Base-by-base conservation (phyloP, 163 green algal genomes). In the Chlamydomonas reinhardtii region DNA sequence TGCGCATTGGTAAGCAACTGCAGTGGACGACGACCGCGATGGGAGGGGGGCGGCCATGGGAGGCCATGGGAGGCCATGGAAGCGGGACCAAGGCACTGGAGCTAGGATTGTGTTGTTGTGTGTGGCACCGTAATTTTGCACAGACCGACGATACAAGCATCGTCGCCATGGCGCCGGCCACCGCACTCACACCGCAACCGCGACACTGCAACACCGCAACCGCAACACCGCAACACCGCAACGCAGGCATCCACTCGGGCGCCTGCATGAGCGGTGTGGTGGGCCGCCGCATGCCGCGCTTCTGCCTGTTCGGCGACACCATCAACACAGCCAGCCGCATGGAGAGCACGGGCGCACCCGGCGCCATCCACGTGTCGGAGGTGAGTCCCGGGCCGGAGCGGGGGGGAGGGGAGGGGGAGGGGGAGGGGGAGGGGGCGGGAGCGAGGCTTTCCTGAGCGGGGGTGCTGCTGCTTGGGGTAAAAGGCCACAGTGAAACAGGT, bases 241-340 rank as follows among this genome's bases (percentile, higher is more conserved):
- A 6, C 66, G 66, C 66, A 37, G n/a, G 77, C 24, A 19, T 85
- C n/a, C 77, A 85, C 77, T 68, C 34, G 31, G 77, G 77, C 12
- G 66, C 77, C n/a, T 56, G n/a, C 48, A 83, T 88, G 73, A 72
- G 39, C 62, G 82, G 82, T 12, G 73, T 88, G 73, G 82, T 88
- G 64, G 82, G 82, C 29, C 73, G 73, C n/a, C 79, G 82, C 71
- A 74, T 85, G 43, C 74, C 88, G 9, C 70, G 88, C 29, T 91
- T 88, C 87, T 91, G 87, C 72, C 73, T 91, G 22, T 91, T 91
- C 43, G 87, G 87, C 2, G 81, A 87, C 72, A 87, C 72, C 39
- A 27, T 87, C 81, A 87, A 87, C 81, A 82, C 72, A 0, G 81
- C 81, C 37, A 82, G 71, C 72, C 59, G 81, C 59, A 87, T 87